Percentiles rank a stretch among this genome's conserved stretches.
Evolutionary conservation across 1,139 yeast species (phyloP).

Genomic region (Kodamaea fungicola): DNA sequence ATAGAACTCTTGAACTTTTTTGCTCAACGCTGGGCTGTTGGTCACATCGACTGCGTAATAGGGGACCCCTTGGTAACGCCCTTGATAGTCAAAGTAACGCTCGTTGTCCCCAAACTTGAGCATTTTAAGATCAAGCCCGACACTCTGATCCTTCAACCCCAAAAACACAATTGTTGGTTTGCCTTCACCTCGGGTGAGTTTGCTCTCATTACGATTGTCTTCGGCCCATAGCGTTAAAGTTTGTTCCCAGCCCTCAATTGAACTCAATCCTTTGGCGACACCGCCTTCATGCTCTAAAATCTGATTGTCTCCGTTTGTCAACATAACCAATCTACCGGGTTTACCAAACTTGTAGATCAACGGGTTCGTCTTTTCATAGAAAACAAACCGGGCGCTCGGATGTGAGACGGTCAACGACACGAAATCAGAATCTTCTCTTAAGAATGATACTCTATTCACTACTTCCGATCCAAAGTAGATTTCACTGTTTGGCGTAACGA

Average conservation of each 20-base stretch:
- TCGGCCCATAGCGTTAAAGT: slow-evolving; percentile 24
- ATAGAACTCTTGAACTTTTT: slow-evolving; percentile 18
- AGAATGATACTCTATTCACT: slow-evolving; percentile 75
- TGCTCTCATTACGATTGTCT: slow-evolving; percentile 34
- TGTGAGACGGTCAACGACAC: slow-evolving; percentile 50
- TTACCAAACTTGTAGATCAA: slow-evolving; percentile 28
- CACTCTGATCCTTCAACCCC: slow-evolving; percentile 62
- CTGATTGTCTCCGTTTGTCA: slow-evolving; percentile 35
- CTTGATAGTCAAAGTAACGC: slow-evolving; percentile 39
- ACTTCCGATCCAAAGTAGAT: slow-evolving; percentile 49
- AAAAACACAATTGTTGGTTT: slow-evolving; percentile 56
- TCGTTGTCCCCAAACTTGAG: slow-evolving; percentile 31
- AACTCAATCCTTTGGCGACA: slow-evolving; percentile 16
- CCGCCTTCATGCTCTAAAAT: slow-evolving; percentile 13
- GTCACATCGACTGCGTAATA: slow-evolving; percentile 74
- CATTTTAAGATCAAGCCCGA: slow-evolving; percentile 29
- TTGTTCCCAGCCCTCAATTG: slow-evolving; percentile 19
- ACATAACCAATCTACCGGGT: slow-evolving; percentile 27
- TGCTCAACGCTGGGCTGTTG: slow-evolving; percentile 21
- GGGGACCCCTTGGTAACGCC: slow-evolving; percentile 66
- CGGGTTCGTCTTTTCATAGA: slow-evolving; percentile 40
- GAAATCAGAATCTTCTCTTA: slow-evolving; percentile 65
- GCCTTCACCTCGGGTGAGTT: slow-evolving; percentile 23
- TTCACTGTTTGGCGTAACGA: neutral
- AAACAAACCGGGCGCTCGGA: slow-evolving; percentile 54